Percentiles rank a stretch among this genome's conserved stretches.
Conservation (phyloP, 345 rosid species). For the Citrus maxima region DNA sequence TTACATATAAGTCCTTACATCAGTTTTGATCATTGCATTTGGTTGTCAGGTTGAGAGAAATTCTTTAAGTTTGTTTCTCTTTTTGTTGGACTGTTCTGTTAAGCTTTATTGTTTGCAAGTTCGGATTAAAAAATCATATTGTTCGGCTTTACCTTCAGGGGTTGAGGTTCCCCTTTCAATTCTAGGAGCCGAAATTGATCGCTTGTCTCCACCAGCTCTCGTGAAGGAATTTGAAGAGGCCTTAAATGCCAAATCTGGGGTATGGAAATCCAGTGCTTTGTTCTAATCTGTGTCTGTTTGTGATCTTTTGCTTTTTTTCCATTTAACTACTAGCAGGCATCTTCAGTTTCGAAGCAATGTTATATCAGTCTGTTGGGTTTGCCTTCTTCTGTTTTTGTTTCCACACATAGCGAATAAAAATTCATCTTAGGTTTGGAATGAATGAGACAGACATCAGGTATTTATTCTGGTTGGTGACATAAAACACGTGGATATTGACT, state of each 20-base stretch:
- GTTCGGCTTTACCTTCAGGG: conserved; percentile 25
- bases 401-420: background rate
- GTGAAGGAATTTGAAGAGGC: conserved; percentile 47
- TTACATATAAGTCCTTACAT: background rate
- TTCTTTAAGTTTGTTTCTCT: background rate
- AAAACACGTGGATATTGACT: background rate
- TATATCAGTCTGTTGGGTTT: background rate
- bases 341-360: background rate
- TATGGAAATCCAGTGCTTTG: conserved; percentile 9
- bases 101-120: background rate
- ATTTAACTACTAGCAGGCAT: background rate
- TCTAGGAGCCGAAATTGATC: conserved; percentile 59
- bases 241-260: conserved; percentile 41
- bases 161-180: conserved; percentile 49
- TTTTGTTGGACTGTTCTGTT: background rate
- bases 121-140: background rate
- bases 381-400: background rate
- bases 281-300: background rate
- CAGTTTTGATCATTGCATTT: background rate
- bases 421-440: background rate
- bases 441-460: background rate
- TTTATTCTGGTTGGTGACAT: background rate
- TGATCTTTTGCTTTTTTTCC: background rate
- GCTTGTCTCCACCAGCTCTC: conserved; percentile 37
- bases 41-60: background rate